phyloP scores from a whole-genome alignment of 2,329 filamentous ascomycete genomes.

The Neobulgaria alba region DNA sequence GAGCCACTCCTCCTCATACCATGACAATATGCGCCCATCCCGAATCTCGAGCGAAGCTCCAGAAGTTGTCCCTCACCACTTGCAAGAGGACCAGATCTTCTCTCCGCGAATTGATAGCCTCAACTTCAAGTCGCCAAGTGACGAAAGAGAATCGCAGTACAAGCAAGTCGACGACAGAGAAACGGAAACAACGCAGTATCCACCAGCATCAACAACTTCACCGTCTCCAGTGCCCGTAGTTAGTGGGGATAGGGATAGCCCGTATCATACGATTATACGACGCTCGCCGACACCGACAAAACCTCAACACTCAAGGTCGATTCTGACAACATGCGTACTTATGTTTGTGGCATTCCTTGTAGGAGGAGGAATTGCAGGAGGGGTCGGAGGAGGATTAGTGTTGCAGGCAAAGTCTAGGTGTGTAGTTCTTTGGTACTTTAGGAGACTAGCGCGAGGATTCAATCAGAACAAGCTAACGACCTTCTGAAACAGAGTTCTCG shows the following conservation, averaged over 20 bases:
- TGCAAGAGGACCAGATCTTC: background rate
- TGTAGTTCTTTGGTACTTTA: background rate
- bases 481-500: background rate
- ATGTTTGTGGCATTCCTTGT: background rate
- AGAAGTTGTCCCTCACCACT: background rate
- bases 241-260: too few species aligned
- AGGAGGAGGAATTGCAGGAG: background rate
- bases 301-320: background rate
- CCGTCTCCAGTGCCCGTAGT: background rate
- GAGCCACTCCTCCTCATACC: background rate
- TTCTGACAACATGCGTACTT: background rate
- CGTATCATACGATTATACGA: too few species aligned
- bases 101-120: background rate
- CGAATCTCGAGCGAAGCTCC: conserved; percentile 1
- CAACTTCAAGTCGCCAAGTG: background rate
- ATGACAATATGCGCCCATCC: background rate
- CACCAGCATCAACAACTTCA: background rate
- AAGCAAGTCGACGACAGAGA: background rate
- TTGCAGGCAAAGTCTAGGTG: background rate
- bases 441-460: background rate
- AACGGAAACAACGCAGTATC: background rate
- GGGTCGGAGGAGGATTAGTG: background rate
- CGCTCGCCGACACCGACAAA: too few species aligned
- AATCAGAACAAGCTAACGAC: background rate
- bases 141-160: background rate